Evolutionary conservation across 2,329 filamentous ascomycete species (phyloP).

Genomic region (Ceratocystis huliohia): DNA sequence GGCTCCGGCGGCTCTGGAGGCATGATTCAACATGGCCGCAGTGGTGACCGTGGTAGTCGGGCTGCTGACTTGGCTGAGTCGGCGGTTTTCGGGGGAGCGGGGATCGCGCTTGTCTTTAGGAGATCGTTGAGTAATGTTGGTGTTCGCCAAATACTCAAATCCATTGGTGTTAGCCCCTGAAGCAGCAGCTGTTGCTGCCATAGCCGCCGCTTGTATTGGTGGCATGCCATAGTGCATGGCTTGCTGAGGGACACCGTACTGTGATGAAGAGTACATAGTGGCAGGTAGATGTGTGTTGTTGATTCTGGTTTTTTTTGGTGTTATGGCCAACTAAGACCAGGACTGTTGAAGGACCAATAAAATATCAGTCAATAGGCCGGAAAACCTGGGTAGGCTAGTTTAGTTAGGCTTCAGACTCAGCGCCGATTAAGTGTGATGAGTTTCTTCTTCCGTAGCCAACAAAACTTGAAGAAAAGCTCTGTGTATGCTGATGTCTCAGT

Average conservation of each 20-base stretch:
- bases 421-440: neutral
- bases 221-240: slow-evolving; percentile 76
- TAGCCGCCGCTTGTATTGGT: slow-evolving; percentile 76
- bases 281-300: neutral
- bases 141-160: slow-evolving; percentile 60
- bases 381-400: neutral
- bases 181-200: slow-evolving; percentile 82
- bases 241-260: slow-evolving; percentile 60
- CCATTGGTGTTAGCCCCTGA: slow-evolving; percentile 50
- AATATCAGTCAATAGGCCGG: slow-evolving; percentile 5
- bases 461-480: neutral
- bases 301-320: neutral
- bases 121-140: slow-evolving; percentile 35
- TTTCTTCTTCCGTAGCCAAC: neutral
- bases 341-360: slow-evolving; percentile 6
- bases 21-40: slow-evolving; percentile 64
- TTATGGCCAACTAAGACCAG: neutral
- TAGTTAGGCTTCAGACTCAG: neutral
- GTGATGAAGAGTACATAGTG: slow-evolving; percentile 56
- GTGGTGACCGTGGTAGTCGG: slow-evolving; percentile 62
- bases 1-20: slow-evolving; percentile 40
- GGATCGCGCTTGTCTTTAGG: slow-evolving; percentile 55
- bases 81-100: slow-evolving; percentile 54
- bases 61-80: slow-evolving; percentile 66
- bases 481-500: neutral